Base-by-base conservation (phyloP, 2,329 filamentous ascomycete genomes). In the Harringtonia aguacate region DNA sequence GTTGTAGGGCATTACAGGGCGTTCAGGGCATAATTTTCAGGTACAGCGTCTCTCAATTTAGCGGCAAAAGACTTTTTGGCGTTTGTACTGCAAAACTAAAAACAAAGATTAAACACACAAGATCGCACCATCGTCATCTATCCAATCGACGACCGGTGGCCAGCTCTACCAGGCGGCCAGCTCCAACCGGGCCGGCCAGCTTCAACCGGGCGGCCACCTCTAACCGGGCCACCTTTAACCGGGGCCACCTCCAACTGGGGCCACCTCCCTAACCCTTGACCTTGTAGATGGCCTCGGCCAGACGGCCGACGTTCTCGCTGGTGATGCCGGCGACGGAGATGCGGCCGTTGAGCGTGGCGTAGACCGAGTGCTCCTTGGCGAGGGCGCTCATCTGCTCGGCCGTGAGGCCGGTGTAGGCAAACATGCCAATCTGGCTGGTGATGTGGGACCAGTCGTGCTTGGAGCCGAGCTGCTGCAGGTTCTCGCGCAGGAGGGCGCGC, bases 361-460 rank as follows among this genome's bases (percentile, higher is more conserved):
- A 98, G 57, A 98, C 90, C 48, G 87, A 95, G 76, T 92, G 86
- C 73, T 97, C 86, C 73, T 94, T 88, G 54, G 89, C 86, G 50
- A 98, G 75, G 58, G 71, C 72, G 45, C 90, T 84, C 86, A 97
- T 95, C 72, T 95, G 85, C 68, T 90, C 82, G 44, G 89, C 72
- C 56, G 75, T 90, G 58, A 98, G 72, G 50, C 92, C 92, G 42
- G 92, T 98, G 77, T 94, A 98, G 56, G 92, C 90, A 61, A 98
- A 98, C 92, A 98, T 98, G 70, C 92, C 92, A 59, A 98, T 98
- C 78, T 94, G 87, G 68, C 76, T 89, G 55, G 92, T 97, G 69
- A 98, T 98, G 75, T 98, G 92, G 64, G 83, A 86, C 92, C 92
- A 98, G 73, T 97, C 86, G 68, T 94, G 87, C 77, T 88, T 88